A percentile compares a stretch with the other conserved stretches of the same genome.
These are phyloP conservation scores for Pythium volutum DNA, from an alignment of 352 stramenopile species.

Conservation along the genomic window DNA sequence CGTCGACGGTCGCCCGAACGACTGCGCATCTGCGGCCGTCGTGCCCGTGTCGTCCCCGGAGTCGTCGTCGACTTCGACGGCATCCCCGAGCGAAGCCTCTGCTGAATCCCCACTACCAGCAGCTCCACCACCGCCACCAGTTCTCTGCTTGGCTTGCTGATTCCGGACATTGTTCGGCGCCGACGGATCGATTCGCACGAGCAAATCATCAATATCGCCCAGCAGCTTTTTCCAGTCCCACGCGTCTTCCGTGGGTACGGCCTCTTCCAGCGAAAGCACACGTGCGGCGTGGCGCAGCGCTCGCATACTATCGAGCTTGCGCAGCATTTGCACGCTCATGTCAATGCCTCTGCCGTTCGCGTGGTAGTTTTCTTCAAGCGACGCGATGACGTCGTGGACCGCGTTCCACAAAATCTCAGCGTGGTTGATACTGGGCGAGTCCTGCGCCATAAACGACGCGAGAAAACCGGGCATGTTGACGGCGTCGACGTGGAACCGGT, in stretches of 20 bases:
- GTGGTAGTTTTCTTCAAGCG: slow-evolving; percentile 76
- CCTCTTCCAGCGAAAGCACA: slow-evolving; percentile 65
- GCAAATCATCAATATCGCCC: slow-evolving; percentile 66
- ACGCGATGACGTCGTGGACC: slow-evolving; percentile 83
- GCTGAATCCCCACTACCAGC: not conserved
- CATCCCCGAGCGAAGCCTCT: slow-evolving; percentile 6
- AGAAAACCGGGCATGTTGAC: slow-evolving; percentile 91
- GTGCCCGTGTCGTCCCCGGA: not conserved
- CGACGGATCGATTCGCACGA: slow-evolving; percentile 52
- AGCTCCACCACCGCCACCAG: too few relatives aligned
- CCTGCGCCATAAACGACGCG: slow-evolving; percentile 85
- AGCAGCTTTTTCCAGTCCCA: slow-evolving; percentile 81
- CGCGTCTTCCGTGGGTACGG: slow-evolving; percentile 62
- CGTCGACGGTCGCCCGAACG: not conserved
- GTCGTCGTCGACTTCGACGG: not conserved
- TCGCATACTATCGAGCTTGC: slow-evolving; percentile 61
- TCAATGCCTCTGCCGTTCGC: slow-evolving; percentile 45
- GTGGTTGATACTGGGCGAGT: slow-evolving; percentile 89
- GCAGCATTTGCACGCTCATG: slow-evolving; percentile 39
- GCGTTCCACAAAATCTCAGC: slow-evolving; percentile 93
- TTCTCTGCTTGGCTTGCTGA: not conserved
- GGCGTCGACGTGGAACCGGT: slow-evolving; percentile 91
- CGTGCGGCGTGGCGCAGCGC: slow-evolving; percentile 61
- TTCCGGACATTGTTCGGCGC: slow-evolving; percentile 16
- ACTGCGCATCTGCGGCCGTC: not conserved